Base-by-base conservation (phyloP, 2,329 filamentous ascomycete species). In the Cyanodermella asteris region DNA sequence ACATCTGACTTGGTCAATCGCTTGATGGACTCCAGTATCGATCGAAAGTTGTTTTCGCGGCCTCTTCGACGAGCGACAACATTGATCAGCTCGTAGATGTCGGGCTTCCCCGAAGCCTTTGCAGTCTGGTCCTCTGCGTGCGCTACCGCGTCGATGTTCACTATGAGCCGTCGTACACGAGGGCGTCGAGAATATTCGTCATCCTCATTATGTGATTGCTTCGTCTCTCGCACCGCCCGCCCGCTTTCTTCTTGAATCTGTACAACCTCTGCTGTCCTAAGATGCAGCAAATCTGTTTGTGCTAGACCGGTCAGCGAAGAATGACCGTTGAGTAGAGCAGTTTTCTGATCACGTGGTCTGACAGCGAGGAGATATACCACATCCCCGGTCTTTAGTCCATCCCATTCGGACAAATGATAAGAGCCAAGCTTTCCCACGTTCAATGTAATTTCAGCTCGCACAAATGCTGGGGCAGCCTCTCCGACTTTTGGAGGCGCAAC, bases 31-130 rank as follows among this genome's bases (percentile, higher is more conserved):
- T 93, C 77, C 18, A 97, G 58, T 7, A 97, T 72, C 7, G 82
- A 71, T 42, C 78, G 90, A 58, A 97, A 97, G 47, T 97, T 97
- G 51, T 97, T 97, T 48, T 97, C 87, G 31, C 82, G 63, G 15
- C 77, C 72, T 43, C 68, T 72, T 36, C 87, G 65, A 29, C 87
- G 72, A 25, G 91, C 61, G 27, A 97, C 55, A 20, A 94, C 51
- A 41, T 97, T 97, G 40, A 97, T 70, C 17, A 60, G 61, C 22
- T 77, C 71, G 46, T 93, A 93, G 4, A 90, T 57, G 38, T 91
- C 74, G 1, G 64, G 56, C 38, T 75, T 74, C n/a, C 71, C 74
- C 30, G 61, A 56, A 7, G 63, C 55, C 18, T 61, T 53, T 26
- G 56, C 59, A 32, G 75, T 69, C 35, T 68, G 69, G 47, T 97